Base-by-base conservation (phyloP, 169 alveolate species). In the Cyclospora cayetanensis region DNA sequence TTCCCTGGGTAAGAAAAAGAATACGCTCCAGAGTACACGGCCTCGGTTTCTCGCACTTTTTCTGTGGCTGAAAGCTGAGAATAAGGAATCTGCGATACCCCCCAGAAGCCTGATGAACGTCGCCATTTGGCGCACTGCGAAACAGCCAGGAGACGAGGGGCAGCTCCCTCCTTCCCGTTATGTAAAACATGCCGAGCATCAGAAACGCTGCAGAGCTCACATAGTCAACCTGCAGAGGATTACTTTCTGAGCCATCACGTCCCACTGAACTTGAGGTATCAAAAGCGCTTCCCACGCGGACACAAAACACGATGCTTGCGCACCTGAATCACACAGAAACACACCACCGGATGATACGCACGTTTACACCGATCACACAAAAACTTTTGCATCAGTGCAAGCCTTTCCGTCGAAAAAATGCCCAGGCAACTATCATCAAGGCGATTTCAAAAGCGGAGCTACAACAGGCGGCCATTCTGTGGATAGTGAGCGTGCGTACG, bases 171-270 rank as follows among this genome's bases (percentile, higher is more conserved):
- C 31, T 52, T 29, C 89, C 89, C 22, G 37, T 74, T 31, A 80
- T 39, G 50, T 37, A 80, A 52, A 46, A 80, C 0, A 52, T 80
- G 53, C 89, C 46, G 35, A 80, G 4, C 89, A 80, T 80, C 27
- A 80, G 43, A 63, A 80, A 50, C 7, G 39, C 89, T 12, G 46
- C 43, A 37, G 89, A 53, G 89, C 89, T 80, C 2, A 63, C 29
- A 22, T 53, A 80, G 52, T 80, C 89, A 52, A 52, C 42, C 52
- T 80, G 74, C 55, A 80, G 43, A 29, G 89, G 74, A 70, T 53
- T 39, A 3, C n/a, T 39, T 27, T 29, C 43, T 34, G 70, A 25
- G 3, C 76, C 76, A 35, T 11, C 89, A 34, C 52, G 25, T 25
- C 22, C 89, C 53, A 11, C 37, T 52, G 89, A 29, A 34, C 22